Evolutionary conservation across 2,329 filamentous ascomycete species (phyloP).

Genomic region (Teratosphaeria gauchensis): DNA sequence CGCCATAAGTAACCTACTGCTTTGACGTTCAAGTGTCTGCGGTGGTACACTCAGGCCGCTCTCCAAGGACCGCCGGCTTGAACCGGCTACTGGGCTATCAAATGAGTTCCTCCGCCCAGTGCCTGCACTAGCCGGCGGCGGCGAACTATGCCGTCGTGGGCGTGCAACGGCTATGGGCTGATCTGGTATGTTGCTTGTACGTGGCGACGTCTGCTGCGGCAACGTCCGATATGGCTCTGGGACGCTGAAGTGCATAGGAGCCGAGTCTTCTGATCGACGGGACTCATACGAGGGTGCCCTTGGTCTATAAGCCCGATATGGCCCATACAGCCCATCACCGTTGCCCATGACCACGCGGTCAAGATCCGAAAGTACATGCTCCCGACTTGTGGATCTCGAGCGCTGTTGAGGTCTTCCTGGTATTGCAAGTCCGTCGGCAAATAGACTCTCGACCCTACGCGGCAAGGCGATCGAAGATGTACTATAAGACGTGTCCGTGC

Average conservation of each 20-base stretch:
- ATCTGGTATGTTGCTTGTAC: not conserved
- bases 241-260: constrained; percentile 13
- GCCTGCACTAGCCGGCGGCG: not conserved
- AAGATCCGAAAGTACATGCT: not conserved
- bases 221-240: constrained; percentile 7
- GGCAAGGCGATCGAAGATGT: constrained; percentile 50
- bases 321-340: not conserved
- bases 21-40: not conserved
- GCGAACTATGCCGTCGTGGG: not conserved
- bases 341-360: not conserved
- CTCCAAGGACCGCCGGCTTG: not conserved
- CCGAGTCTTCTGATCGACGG: constrained; percentile 6
- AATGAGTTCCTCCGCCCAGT: not conserved
- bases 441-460: constrained; percentile 61
- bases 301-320: not conserved
- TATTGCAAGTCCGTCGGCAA: constrained; percentile 31
- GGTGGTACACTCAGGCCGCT: not conserved
- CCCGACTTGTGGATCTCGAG: not conserved
- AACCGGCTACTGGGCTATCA: not conserved
- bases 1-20: not conserved
- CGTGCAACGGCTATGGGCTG: not conserved
- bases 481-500: constrained; percentile 44
- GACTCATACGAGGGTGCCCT: constrained; percentile 2
- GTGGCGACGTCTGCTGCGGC: not conserved
- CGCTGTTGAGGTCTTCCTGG: constrained; percentile 28